Percentiles rank a stretch among this genome's conserved stretches.
Evolutionary conservation across 2,329 filamentous ascomycete genomes (phyloP).

Genomic region (Phoma sp.): DNA sequence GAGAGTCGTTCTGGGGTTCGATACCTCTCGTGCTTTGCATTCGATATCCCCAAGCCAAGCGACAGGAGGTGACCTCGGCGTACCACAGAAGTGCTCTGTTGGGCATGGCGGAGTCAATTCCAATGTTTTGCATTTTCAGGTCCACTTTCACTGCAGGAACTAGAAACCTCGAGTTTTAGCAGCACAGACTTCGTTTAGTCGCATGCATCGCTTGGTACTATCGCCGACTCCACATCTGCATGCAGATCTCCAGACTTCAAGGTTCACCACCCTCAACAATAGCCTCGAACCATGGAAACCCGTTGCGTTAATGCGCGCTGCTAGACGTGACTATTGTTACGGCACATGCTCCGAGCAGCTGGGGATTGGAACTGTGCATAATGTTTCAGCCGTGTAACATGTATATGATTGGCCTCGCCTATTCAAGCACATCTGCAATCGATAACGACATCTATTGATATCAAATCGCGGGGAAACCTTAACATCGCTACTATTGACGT

Average conservation of each 20-base stretch:
- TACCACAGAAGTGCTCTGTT: not conserved
- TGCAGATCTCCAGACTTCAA: not conserved
- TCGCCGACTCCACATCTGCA: not conserved
- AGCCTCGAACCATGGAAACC: not conserved
- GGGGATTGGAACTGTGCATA: not conserved
- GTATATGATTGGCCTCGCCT: not conserved
- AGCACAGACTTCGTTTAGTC: not conserved
- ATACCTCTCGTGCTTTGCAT: conserved; percentile 1
- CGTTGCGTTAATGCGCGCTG: not conserved
- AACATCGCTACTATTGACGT: not conserved
- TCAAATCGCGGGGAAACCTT: not conserved
- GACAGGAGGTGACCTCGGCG: not conserved
- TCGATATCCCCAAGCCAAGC: not conserved
- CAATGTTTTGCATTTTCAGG: not conserved
- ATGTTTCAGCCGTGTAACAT: conserved; percentile 3
- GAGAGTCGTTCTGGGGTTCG: not conserved
- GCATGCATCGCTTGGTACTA: not conserved
- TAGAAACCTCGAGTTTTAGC: conserved; percentile 1
- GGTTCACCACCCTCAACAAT: not conserved
- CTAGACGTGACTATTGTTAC: not conserved
- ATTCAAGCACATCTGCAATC: not conserved
- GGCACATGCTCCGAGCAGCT: conserved; percentile 2
- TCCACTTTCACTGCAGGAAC: not conserved
- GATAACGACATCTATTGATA: not conserved
- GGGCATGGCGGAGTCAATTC: conserved; percentile 1